Evolutionary conservation across 78 protist species (phyloP).

Genomic region (Dictyostelium capitatum): DNA sequence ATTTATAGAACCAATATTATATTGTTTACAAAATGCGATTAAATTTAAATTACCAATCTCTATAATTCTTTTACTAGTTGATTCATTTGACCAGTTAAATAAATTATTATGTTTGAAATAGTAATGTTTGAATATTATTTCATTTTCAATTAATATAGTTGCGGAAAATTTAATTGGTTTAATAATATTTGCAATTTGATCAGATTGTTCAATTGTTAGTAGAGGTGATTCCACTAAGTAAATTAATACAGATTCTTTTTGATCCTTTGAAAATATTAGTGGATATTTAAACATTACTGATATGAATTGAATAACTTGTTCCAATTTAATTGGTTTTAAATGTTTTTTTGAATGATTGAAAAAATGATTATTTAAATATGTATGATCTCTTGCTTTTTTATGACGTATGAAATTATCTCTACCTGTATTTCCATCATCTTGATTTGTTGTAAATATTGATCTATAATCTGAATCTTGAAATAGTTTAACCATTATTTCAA

Average conservation of each 20-base stretch:
- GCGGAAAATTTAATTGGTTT: not conserved
- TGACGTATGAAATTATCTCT: not conserved
- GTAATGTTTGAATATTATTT: not conserved
- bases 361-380: not conserved
- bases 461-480: not conserved
- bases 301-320: no score
- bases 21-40: not conserved
- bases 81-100: not conserved
- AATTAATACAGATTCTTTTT: not conserved
- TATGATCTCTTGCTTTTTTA: not conserved
- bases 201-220: not conserved
- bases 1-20: not conserved
- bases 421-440: no score
- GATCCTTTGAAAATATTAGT: no score
- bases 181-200: not conserved
- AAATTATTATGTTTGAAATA: not conserved
- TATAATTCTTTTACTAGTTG: not conserved
- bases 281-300: no score
- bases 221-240: not conserved
- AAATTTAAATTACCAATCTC: not conserved
- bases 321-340: not conserved
- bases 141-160: not conserved
- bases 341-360: not conserved
- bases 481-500: not conserved
- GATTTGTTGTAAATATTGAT: no score